Evolutionary conservation across 768 basidiomycete species (phyloP).

Genomic region (Lactifluus volemus): DNA sequence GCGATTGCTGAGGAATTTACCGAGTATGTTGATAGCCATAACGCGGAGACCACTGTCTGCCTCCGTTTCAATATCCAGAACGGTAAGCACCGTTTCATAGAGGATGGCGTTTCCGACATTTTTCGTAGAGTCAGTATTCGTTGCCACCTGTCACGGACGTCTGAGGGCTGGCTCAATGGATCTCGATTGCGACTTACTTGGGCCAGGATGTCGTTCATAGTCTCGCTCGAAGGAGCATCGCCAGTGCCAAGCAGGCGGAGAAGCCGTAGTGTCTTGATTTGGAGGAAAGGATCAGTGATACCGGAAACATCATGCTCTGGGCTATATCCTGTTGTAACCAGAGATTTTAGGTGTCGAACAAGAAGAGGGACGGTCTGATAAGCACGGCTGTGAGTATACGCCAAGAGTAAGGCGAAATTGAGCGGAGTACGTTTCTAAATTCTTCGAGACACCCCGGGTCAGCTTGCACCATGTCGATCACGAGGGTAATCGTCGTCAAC

Average conservation of each 20-base stretch:
- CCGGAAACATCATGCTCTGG: conserved; percentile 99
- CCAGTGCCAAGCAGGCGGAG: conserved; percentile 82
- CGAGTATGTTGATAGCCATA: conserved; percentile 99
- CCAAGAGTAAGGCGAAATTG: conserved; percentile 2
- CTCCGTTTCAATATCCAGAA: conserved; percentile 78
- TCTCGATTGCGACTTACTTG: conserved; percentile 44
- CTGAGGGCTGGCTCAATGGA: neutral
- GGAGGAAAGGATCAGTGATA: conserved; percentile 93
- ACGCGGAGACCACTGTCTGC: conserved; percentile 92
- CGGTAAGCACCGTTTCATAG: conserved; percentile 94
- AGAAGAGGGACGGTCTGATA: conserved; percentile 84
- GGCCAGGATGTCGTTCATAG: conserved; percentile 97
- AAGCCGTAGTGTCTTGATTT: conserved; percentile 86
- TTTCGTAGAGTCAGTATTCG: conserved; percentile 95
- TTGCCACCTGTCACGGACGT: conserved; percentile 67
- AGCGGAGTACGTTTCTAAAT: conserved; percentile 70
- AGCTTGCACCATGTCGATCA: conserved; percentile 87
- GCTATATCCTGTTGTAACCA: conserved; percentile 94
- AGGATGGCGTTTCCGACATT: conserved; percentile 98
- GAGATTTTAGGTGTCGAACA: conserved; percentile 88
- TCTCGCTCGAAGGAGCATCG: conserved; percentile 81
- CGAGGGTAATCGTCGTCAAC: conserved; percentile 87
- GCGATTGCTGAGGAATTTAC: conserved; percentile 94
- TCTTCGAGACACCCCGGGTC: conserved; percentile 68
- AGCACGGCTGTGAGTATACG: conserved; percentile 7